These are phyloP conservation scores for Monilinia fructigena DNA, from an alignment of 2,329 filamentous ascomycete species.

Conservation along the genomic window DNA sequence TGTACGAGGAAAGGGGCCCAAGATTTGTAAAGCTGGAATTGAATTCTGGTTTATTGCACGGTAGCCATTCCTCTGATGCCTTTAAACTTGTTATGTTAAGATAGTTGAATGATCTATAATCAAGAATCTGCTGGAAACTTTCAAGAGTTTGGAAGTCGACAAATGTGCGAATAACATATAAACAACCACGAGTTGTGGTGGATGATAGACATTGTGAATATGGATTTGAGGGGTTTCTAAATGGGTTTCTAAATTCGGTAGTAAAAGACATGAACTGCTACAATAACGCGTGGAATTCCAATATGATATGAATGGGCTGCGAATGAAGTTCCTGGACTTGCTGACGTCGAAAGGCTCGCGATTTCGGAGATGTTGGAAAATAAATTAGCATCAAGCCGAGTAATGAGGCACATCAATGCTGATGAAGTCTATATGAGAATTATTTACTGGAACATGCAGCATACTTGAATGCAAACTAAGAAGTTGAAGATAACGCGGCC, in stretches of 20 bases:
- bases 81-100: neutral
- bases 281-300: neutral
- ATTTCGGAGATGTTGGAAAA: neutral
- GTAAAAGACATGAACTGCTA: neutral
- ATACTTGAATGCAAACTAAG: neutral
- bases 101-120: neutral
- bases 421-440: neutral
- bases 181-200: neutral
- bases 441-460: neutral
- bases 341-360: neutral
- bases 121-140: neutral
- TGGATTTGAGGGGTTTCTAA: neutral
- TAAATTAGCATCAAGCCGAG: neutral
- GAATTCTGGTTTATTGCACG: neutral
- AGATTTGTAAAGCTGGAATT: neutral
- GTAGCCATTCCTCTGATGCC: neutral
- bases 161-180: neutral
- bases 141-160: neutral
- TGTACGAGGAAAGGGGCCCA: neutral
- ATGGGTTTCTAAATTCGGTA: neutral
- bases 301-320: neutral
- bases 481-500: neutral
- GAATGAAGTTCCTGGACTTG: neutral
- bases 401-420: neutral
- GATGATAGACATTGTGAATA: neutral